Base-by-base conservation (phyloP, 2,329 filamentous ascomycete species). In the Penicillium sp. region DNA sequence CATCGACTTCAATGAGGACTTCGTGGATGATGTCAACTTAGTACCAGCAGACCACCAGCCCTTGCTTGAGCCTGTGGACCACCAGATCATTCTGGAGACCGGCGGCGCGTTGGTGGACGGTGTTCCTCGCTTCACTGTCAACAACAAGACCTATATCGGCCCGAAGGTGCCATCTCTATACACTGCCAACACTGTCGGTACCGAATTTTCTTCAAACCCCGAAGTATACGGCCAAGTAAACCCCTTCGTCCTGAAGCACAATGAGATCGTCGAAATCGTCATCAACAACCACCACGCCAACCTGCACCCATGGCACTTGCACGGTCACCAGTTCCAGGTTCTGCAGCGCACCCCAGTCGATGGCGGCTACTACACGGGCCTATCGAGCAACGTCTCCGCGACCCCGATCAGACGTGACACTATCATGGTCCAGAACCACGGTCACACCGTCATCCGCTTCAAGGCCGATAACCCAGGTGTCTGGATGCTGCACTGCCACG, bases 121-220 rank as follows among this genome's bases (percentile, higher is more conserved):
- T 1, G 83, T 83, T 29, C 65, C 61, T 25, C 69, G 70, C 29
- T 87, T 85, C 59, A 87, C 87, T 75, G 85, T 90, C 55, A 93
- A 93, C 78, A 87, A 90, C 73, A 84, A 91, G 61, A 91, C 89
- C 31, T 96, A 93, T 72, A 82, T 83, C 4, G 55, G 76, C 0
- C 90, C 89, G 49, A 90, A 90, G 70, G 91, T 96, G 0, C 92
- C 91, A 0, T 86, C 88, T 0, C 80, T 96, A 0, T 96, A 92
- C 79, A 91, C 89, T 0, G 90, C 83, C 1, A 79, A 96, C 4
- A 86, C 84, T 0, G 75, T 85, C 1, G 85, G 84, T 17, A 21
- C 60, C 2, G 69, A 75, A 3, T 61, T 81, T 19, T 83, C 85
- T 15, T 79, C 78, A 1, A 80, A 90, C 60, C 78, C 86, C 0